These are phyloP conservation scores for Trametes gibbosa DNA, from an alignment of 768 basidiomycete species.

Conservation along the genomic window DNA sequence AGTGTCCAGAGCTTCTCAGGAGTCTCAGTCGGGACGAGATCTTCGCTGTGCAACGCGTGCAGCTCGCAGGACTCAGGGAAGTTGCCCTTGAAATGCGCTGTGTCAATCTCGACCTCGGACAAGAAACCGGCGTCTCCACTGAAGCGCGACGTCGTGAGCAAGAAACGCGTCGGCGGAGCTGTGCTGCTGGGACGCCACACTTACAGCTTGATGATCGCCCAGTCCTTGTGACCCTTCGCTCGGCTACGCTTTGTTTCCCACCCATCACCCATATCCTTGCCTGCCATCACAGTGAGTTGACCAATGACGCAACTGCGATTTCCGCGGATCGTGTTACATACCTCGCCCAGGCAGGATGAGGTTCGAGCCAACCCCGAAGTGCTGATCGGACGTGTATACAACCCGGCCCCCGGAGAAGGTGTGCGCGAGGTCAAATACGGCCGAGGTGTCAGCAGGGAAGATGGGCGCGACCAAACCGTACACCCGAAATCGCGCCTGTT, in stretches of 20 bases:
- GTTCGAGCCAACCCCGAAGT: conserved; percentile 91
- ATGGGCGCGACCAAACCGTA: conserved; percentile 78
- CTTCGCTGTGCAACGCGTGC: conserved; percentile 47
- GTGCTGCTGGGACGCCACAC: conserved; percentile 26
- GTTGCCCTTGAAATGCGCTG: conserved; percentile 93
- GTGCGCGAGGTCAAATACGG: conserved; percentile 81
- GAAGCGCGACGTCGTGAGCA: not conserved
- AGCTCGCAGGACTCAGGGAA: conserved; percentile 88
- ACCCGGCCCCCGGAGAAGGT: conserved; percentile 88
- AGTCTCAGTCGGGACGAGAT: conserved; percentile 34
- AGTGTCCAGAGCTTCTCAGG: conserved; percentile 61
- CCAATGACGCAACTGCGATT: not conserved
- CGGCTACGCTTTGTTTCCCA: conserved; percentile 97
- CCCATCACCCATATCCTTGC: conserved; percentile 94
- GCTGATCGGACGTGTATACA: conserved; percentile 86
- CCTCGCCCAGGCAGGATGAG: conserved; percentile 89
- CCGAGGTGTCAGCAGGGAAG: conserved; percentile 46
- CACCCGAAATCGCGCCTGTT: conserved; percentile 85
- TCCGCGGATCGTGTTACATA: conserved; percentile 19
- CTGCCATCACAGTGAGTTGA: conserved; percentile 26
- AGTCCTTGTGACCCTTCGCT: conserved; percentile 79
- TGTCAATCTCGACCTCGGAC: conserved; percentile 86
- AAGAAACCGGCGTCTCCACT: conserved; percentile 76
- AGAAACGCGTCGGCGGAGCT: not conserved
- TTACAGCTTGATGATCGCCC: conserved; percentile 87